phyloP scores from a whole-genome alignment of 768 basidiomycete species.

The Serendipita vermifera region DNA sequence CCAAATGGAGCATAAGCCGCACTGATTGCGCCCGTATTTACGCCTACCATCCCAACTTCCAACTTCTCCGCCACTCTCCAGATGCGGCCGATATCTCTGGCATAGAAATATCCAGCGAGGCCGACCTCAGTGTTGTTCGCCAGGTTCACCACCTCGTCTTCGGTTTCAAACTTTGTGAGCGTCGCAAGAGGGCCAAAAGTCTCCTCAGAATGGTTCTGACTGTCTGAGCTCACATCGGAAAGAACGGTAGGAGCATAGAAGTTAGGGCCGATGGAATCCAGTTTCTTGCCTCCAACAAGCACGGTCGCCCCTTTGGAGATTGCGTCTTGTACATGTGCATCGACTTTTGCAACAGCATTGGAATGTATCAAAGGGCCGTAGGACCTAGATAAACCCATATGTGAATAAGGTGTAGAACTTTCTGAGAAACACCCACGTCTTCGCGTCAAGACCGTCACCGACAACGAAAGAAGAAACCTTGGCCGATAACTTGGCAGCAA shows the following conservation, averaged over 20 bases:
- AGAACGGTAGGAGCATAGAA: conserved; percentile 88
- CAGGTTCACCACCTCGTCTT: conserved; percentile 77
- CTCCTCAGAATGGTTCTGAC: conserved; percentile 65
- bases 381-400: conserved; percentile 32
- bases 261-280: conserved; percentile 36
- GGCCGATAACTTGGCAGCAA: conserved; percentile 74
- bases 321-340: conserved; percentile 78
- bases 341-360: conserved; percentile 75
- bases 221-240: conserved; percentile 59
- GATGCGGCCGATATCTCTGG: conserved; percentile 69
- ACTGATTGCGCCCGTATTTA: conserved; percentile 68
- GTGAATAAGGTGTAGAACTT: neutral
- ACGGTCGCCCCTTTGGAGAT: conserved; percentile 73
- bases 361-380: conserved; percentile 91
- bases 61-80: conserved; percentile 92
- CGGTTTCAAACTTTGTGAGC: conserved; percentile 79
- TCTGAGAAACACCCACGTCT: conserved; percentile 39
- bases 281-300: conserved; percentile 72
- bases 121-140: conserved; percentile 80
- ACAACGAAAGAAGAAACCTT: conserved; percentile 73
- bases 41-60: conserved; percentile 87
- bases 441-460: conserved; percentile 72
- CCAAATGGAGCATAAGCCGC: conserved; percentile 78
- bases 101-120: conserved; percentile 90
- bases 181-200: conserved; percentile 92